Evolutionary conservation across 345 rosid species (phyloP), one percentile per base, ranked within the genome.

Genomic region (Passiflora organensis): DNA sequence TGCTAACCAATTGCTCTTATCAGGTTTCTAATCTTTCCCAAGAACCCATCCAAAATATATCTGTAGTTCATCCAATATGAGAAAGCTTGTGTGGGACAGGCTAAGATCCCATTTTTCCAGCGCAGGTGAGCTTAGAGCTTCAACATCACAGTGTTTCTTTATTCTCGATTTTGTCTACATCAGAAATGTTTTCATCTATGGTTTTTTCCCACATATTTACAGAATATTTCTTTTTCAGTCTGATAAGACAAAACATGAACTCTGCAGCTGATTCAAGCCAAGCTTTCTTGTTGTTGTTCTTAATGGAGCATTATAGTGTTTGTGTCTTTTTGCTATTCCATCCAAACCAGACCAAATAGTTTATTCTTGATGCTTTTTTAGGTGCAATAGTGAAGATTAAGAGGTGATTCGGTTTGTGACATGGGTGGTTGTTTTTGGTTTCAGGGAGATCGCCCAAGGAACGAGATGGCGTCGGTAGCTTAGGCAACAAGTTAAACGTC

Each of bases 401-500:
- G 37, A 24, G 6, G n/a, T n/a, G n/a, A n/a, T n/a, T n/a, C n/a
- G n/a, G n/a, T n/a, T 43, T 54, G 37, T 58, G 55, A 48, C 19
- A 28, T 2, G 8, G 34, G 3, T 28, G 3, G 8, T 47, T 62
- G 37, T 59, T 55, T 41, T 13, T 56, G 21, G 32, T 45, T 52
- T 62, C 76, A 82, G 93, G 78, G 13, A 48, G 64, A 62, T 68
- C 72, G 5, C 51, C 50, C 34, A 71, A 51, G 51, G 73, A 73
- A 66, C 3, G 11, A 24, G 46, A n/a, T 11, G 48, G 13, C n/a
- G n/a, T 12, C 5, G n/a, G 52, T 58, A 66, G 66, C 85, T 71
- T 73, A 55, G 55, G 70, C 24, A 67, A 45, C 63, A 69, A 77
- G 79, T 44, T 64, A 60, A 81, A 64, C 59, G 82, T 91, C 14